A percentile compares a stretch with the other conserved stretches of the same genome.
Evolutionary conservation across 2,329 filamentous ascomycete genomes (phyloP).

Genomic region (Daldinia sp.): DNA sequence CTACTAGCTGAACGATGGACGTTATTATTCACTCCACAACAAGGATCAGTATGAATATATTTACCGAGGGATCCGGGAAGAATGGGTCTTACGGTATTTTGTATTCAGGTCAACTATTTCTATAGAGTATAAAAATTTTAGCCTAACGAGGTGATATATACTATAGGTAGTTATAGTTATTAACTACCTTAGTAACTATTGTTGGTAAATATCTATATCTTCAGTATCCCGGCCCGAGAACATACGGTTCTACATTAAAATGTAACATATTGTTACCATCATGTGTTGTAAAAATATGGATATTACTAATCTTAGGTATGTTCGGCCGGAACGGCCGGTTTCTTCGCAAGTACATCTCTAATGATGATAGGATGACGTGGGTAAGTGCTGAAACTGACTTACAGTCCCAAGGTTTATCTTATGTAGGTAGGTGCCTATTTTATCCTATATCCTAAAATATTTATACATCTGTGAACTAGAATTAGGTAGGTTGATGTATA

Average conservation of each 20-base stretch:
- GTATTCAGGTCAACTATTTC: background rate
- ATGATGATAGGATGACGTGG: slow-evolving; percentile 39
- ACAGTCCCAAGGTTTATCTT: background rate
- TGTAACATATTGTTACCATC: slow-evolving; percentile 23
- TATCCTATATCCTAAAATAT: slow-evolving; percentile 18
- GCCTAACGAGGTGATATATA: no score
- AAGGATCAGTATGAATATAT: background rate
- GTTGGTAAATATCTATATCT: background rate
- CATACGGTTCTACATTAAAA: slow-evolving; percentile 30
- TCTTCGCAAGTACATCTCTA: slow-evolving; percentile 6
- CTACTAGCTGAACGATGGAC: slow-evolving; percentile 9
- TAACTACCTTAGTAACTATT: slow-evolving; percentile 1
- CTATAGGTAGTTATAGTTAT: no score
- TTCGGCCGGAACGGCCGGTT: slow-evolving; percentile 24
- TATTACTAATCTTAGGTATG: slow-evolving; percentile 37
- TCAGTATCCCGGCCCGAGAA: slow-evolving; percentile 33
- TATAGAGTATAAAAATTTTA: slow-evolving; percentile 2
- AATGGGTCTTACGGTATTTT: no score
- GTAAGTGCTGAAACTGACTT: slow-evolving; percentile 15
- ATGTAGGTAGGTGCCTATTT: background rate
- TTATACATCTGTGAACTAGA: no score
- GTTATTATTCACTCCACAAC: background rate
- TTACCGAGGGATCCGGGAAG: background rate
- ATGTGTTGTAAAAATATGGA: slow-evolving; percentile 24
- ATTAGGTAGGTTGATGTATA: no score